Base-by-base conservation (phyloP, 192 early-diverging fungal species). In the Kickxella alabastrina region DNA sequence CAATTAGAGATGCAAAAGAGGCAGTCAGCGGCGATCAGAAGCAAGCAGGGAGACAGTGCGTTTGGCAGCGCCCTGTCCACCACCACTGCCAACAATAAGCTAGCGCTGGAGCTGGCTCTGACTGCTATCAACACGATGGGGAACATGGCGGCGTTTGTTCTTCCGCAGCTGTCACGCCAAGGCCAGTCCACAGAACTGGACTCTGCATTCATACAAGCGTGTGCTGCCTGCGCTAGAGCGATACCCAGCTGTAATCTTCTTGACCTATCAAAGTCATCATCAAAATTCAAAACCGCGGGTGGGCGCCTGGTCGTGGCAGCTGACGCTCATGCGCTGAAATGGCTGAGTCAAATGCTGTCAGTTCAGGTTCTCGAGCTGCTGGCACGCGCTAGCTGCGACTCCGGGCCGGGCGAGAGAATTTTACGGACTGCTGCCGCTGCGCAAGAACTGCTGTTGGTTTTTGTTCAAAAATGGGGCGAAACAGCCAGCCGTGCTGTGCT, bases 391-490 rank as follows among this genome's bases (percentile, higher is more conserved):
- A 61, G 71, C 50, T 65, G 69, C 54, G 15, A 37, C 38, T 31
- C 26, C n/a, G 24, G 19, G 25, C 26, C 19, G 34, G 14, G 12
- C 15, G 18, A 36, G n/a, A 43, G 49, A 17, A 34, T n/a, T 12
- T 43, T 28, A 6, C 10, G 25, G 10, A 35, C 18, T 5, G 47
- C 47, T 10, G 21, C 25, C 14, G 49, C 40, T 0, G 71, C 71
- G 3, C 59, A 75, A 49, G 52, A 50, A 43, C 50, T 75, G 28
- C 53, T 75, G 14, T 43, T 75, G 31, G 43, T 43, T 17, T 55
- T 75, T 25, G 63, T 66, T n/a, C 71, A 75, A 25, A 44, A 27
- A 19, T 75, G 71, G 71, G 71, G 71, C 51, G 40, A 55, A 15
- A 54, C 59, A 4, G 59, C 55, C n/a, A 45, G 65, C 23, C 59